Base-by-base conservation (phyloP, 2,329 filamentous ascomycete species). In the Penicillium sp. region DNA sequence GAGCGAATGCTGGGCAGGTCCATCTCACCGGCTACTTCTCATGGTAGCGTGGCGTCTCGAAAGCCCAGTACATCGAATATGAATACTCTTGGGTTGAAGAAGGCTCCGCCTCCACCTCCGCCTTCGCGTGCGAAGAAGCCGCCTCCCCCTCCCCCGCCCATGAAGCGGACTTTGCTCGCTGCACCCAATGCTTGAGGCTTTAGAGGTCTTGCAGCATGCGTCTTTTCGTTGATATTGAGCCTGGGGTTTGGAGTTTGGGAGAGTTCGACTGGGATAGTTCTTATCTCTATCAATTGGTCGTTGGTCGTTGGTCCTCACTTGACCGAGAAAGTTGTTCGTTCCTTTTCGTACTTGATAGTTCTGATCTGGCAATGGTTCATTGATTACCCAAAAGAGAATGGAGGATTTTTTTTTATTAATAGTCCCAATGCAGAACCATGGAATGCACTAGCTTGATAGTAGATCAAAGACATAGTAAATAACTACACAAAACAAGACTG, bases 121-220 rank as follows among this genome's bases (percentile, higher is more conserved):
- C 82, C 83, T 8, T 81, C 81, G 21, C 75, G 85, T 65, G 74
- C 82, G 34, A 88, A 87, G 78, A 88, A 88, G 71, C 84, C 85
- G 11, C 81, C 83, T 21, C 84, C 85, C 55, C 83, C 83, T 36
- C 85, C 84, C 21, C 83, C 83, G 10, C 85, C 86, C 21, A 81
- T 85, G 74, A 88, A 88, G 77, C 75, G 83, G 60, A 80, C 65
- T 22, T 50, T 71, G 24, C 49, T 72, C 4, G 63, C 67, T 39
- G 63, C 64, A 31, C 63, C 57, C 3, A 62, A 68, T 50, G 57
- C 57, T 41, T 71, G 42, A 39, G 3, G n/a, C 39, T 4, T 31
- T 18, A 18, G 18, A 18, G 18, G 18, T 50, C 42, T 73, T 42
- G 39, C 14, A 11, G 21, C 11, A 16, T 45, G 21, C 16, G 45